Evolutionary conservation across 164 flowering plant species (phyloP).

Genomic region (Santalum album): DNA sequence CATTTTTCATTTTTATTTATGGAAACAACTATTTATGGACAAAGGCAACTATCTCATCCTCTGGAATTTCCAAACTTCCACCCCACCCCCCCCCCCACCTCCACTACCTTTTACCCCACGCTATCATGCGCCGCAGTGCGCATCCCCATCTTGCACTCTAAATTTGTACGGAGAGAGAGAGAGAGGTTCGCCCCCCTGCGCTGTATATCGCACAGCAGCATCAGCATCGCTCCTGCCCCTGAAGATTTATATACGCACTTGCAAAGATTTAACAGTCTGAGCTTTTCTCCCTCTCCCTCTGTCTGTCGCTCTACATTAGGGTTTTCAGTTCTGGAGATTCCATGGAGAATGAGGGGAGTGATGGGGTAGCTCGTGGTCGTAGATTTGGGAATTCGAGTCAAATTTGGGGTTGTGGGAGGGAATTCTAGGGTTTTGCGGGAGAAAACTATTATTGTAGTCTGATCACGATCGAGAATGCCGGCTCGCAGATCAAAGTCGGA

Average conservation of each 20-base stretch:
- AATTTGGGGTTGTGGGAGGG: not conserved
- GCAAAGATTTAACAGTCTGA: not conserved
- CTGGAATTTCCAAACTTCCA: too few relatives aligned
- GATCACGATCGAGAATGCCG: conserved; percentile 33
- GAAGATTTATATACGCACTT: too few relatives aligned
- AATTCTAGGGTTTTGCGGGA: conserved; percentile 12
- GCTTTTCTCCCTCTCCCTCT: not conserved
- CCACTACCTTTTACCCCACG: too few relatives aligned
- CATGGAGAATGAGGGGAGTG: conserved; percentile 2
- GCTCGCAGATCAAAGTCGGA: conserved; percentile 44
- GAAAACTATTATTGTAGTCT: not conserved
- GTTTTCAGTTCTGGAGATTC: not conserved
- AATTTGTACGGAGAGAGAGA: too few relatives aligned
- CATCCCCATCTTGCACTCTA: too few relatives aligned
- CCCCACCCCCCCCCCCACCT: too few relatives aligned
- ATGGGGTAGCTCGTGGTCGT: not conserved
- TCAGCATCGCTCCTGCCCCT: too few relatives aligned
- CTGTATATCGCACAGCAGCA: not conserved
- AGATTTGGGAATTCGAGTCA: not conserved
- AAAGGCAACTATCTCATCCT: too few relatives aligned
- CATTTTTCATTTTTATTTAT: too few relatives aligned
- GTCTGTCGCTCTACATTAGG: conserved; percentile 6
- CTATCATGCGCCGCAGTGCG: too few relatives aligned
- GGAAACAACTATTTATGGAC: too few relatives aligned
- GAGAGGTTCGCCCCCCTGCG: not conserved